Conservation (phyloP, 768 basidiomycete genomes). For the Tulasnella sp. region DNA sequence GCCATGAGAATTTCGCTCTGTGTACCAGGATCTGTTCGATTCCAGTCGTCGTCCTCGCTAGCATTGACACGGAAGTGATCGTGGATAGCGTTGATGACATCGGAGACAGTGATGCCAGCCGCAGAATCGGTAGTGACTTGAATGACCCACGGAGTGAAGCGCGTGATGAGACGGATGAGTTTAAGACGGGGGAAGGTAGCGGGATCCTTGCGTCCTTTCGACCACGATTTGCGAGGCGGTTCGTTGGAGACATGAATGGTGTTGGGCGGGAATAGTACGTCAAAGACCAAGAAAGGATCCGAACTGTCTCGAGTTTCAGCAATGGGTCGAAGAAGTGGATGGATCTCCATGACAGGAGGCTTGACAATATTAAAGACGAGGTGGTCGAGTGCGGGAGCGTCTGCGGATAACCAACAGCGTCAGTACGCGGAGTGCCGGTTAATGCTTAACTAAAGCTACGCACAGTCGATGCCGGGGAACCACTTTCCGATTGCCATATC, state of each 20-base stretch:
- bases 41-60: constrained; percentile 23
- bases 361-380: constrained; percentile 25
- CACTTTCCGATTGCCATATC: constrained; percentile 19
- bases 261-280: constrained; percentile 28
- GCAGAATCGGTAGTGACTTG: constrained; percentile 20
- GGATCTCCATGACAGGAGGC: constrained; percentile 23
- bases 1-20: constrained; percentile 25
- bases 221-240: constrained; percentile 26
- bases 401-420: background rate
- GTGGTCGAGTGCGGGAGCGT: constrained; percentile 26
- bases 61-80: constrained; percentile 27
- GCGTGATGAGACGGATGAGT: constrained; percentile 25
- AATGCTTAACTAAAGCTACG: background rate
- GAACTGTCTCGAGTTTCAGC: constrained; percentile 19
- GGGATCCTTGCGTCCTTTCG: constrained; percentile 28
- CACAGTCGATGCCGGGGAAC: constrained; percentile 23
- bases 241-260: constrained; percentile 28
- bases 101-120: constrained; percentile 24
- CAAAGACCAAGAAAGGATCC: constrained; percentile 24
- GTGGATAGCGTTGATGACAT: constrained; percentile 23
- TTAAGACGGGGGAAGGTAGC: constrained; percentile 28
- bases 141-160: constrained; percentile 26
- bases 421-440: background rate
- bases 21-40: constrained; percentile 13
- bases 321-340: constrained; percentile 25